Base-by-base conservation (phyloP, 768 basidiomycete genomes). In the Tulasnella calospora region DNA sequence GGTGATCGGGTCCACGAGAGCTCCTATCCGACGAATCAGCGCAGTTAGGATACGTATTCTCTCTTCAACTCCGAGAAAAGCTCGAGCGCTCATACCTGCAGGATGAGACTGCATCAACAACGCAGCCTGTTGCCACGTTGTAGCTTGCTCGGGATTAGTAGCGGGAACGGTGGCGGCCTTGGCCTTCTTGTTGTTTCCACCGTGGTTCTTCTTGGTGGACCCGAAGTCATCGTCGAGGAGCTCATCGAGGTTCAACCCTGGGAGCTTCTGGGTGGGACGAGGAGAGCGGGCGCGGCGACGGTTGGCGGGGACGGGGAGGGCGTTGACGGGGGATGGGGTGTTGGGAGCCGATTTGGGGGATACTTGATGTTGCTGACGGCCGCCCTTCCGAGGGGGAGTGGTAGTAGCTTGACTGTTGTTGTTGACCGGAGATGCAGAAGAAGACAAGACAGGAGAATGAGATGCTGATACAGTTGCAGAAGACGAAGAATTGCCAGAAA, bases 391-490 rank as follows among this genome's bases (percentile, higher is more conserved):
- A 35, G 57, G 51, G 75, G 75, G 47, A 61, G 75, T 76, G 57
- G 57, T 33, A 61, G 74, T 74, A 74, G 74, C 23, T 47, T 47
- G 74, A 57, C 19, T 36, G 57, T 27, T 36, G 57, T 27, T 57
- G 57, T 35, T 76, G 41, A 38, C 38, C 41, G 75, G 46, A 57
- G 74, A 57, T 47, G 74, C 51, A 75, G 74, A 41, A 75, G 74
- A 41, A 67, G 61, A 72, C 44, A 72, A 72, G 44, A 72, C 71
- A 72, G 71, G 44, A 72, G 38, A 57, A 40, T 57, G 30, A 76
- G 75, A 76, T 74, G 74, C 74, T 76, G 75, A 76, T 76, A 76
- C 75, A 76, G 55, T 76, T 76, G 75, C 57, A 35, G 44, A 35
- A 67, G 61, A 67, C 61, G 61, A 67, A 67, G 75, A 55, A 76